A percentile compares a stretch with the other conserved stretches of the same genome.
phyloP scores from a whole-genome alignment of 139 green algal genomes.

The Chlorella sp. region DNA sequence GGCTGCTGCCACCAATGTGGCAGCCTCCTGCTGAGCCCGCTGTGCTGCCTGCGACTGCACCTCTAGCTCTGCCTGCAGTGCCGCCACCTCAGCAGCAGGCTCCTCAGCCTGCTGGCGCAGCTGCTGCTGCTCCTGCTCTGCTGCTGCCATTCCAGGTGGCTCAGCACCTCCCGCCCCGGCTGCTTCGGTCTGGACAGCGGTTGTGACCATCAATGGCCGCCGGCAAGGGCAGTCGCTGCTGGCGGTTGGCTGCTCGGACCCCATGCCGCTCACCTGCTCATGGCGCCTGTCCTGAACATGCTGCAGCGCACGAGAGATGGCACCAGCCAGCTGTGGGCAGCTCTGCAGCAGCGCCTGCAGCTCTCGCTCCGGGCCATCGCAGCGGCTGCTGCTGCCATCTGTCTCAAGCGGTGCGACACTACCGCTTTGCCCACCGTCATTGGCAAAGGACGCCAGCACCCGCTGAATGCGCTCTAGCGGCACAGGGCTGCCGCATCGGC shows the following conservation, averaged over 20 bases:
- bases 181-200: slow-evolving; percentile 45
- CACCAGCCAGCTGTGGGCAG: slow-evolving; percentile 11
- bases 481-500: neutral
- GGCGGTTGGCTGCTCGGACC: neutral
- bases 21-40: slow-evolving; percentile 13
- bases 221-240: neutral
- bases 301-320: neutral
- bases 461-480: neutral
- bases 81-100: slow-evolving; percentile 46
- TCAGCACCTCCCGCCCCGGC: no score
- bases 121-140: slow-evolving; percentile 7
- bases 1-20: neutral
- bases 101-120: slow-evolving; percentile 7
- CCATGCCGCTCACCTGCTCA: neutral
- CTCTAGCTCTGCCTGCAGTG: slow-evolving; percentile 39
- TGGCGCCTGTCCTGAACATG: neutral
- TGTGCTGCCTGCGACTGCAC: slow-evolving; percentile 31
- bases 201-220: neutral
- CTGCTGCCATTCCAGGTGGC: neutral
- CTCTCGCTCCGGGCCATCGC: neutral
- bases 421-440: neutral
- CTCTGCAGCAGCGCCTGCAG: slow-evolving; percentile 22
- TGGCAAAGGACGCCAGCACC: neutral
- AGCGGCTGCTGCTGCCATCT: neutral
- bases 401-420: neutral